Percentiles rank a stretch among this genome's conserved stretches.
Evolutionary conservation across 345 rosid genomes (phyloP).

Genomic region (Mallotus nudiflorus): DNA sequence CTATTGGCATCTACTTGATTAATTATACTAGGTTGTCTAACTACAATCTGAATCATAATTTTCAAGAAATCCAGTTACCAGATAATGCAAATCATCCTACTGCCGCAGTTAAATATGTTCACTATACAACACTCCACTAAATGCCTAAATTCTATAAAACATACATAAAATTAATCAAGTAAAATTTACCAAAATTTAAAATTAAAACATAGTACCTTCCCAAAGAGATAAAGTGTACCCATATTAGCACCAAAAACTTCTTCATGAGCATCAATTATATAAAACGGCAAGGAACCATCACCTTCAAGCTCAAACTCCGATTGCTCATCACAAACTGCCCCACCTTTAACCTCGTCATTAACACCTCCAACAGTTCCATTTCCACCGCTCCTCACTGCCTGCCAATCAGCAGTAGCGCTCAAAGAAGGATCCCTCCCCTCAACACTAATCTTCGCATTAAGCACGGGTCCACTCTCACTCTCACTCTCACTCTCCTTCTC

Average conservation of each 20-base stretch:
- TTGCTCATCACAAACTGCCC: conserved; percentile 37
- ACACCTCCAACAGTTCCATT: conserved; percentile 24
- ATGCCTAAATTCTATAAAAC: no score
- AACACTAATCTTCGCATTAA: conserved; percentile 66
- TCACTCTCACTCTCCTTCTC: conserved; percentile 39
- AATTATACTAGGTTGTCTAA: not conserved
- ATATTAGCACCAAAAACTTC: conserved; percentile 76
- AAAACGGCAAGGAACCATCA: conserved; percentile 74
- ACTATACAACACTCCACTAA: no score
- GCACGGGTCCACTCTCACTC: conserved; percentile 22
- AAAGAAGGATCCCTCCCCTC: conserved; percentile 62
- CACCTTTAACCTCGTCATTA: conserved; percentile 28
- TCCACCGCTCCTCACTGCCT: conserved; percentile 51
- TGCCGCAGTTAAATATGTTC: not conserved
- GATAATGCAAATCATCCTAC: not conserved
- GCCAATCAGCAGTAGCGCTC: conserved; percentile 90
- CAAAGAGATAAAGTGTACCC: conserved; percentile 84
- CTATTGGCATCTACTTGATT: not conserved
- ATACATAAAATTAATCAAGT: not conserved
- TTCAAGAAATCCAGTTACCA: not conserved
- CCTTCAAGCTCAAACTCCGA: conserved; percentile 68
- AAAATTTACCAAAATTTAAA: not conserved
- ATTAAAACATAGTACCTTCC: conserved; percentile 58
- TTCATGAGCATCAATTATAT: conserved; percentile 79
- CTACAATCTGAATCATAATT: not conserved